Evolutionary conservation across 1,139 yeast genomes (phyloP), one percentile per base, ranked within the genome.

Genomic region (Taphrina pruni): DNA sequence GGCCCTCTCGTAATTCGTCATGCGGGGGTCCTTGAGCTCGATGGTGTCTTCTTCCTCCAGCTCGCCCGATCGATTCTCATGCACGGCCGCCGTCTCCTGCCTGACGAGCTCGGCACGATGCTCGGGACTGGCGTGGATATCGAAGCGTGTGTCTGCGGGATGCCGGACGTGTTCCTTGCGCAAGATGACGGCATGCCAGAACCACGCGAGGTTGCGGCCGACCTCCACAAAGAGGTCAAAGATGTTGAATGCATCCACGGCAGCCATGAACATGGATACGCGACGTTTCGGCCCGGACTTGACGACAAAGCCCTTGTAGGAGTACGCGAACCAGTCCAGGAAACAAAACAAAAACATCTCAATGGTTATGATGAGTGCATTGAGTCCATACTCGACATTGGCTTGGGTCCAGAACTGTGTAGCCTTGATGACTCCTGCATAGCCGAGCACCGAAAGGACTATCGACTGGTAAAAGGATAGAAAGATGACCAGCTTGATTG

Each of bases 401-500:
- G 65, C 50, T n/a, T 60, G 65, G 6, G 57, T 50, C 65, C 65
- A 60, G 50, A 38, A 60, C 14, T 60, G 38, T n/a, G 65, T 60
- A n/a, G 65, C 65, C 57, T 60, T 60, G 46, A 60, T 60, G 50
- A 50, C 56, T 7, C 65, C 65, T 7, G 65, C 65, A 51, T 50
- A 60, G 17, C 65, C 65, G 32, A 58, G 54, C 9, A 45, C 45
- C 17, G 54, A 36, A 26, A 60, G 48, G 57, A 32, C 35, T 38
- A 60, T 39, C 8, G 65, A 50, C 38, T 60, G 65, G 39, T 51
- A 60, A 17, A 60, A 60, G 12, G 57, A 50, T 6, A 60, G 50
- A 50, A 60, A 60, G 20, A 60, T 60, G 32, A 60, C 55, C n/a
- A 60, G 52, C 64, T 60, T 60, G 54, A 60, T 60, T 32, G 50